phyloP scores from a whole-genome alignment of 768 basidiomycete genomes.

The Mycena rebaudengoi region DNA sequence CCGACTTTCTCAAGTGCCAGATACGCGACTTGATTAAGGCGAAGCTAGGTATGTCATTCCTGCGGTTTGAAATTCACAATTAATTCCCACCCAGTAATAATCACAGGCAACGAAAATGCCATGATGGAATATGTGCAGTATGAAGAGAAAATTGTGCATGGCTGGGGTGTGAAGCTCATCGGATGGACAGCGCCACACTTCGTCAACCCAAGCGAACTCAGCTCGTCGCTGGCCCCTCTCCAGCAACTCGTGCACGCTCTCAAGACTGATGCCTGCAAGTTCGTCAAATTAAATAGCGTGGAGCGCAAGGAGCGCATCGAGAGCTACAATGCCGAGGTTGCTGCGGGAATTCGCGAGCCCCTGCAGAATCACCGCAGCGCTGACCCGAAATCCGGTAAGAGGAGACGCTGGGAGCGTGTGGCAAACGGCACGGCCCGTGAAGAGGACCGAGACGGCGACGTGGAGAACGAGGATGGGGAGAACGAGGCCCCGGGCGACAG shows the following conservation, averaged over 20 bases:
- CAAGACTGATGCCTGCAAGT: background rate
- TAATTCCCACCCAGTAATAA: no score
- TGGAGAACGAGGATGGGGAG: background rate
- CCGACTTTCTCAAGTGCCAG: background rate
- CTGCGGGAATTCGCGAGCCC: no score
- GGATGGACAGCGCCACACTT: background rate
- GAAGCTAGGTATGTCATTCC: background rate
- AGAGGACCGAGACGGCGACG: background rate
- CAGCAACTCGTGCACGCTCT: constrained; percentile 1
- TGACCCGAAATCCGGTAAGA: no score
- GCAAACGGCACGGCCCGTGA: no score
- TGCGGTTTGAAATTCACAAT: background rate
- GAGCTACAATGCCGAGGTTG: background rate
- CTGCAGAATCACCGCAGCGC: no score
- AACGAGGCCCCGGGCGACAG: no score
- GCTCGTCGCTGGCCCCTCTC: constrained; percentile 1
- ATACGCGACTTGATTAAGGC: background rate
- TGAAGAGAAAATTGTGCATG: background rate
- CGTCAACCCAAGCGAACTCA: constrained; percentile 9
- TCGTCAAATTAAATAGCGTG: background rate
- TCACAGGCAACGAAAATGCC: no score
- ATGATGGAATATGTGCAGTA: background rate
- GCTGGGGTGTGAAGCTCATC: background rate
- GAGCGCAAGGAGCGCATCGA: background rate
- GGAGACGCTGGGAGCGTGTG: no score